A percentile compares a stretch with the other conserved stretches of the same genome.
These are phyloP conservation scores for Bolboschoenoplectus hybrid DNA, from an alignment of 202 grass and related monocot genomes.

Conservation along the genomic window DNA sequence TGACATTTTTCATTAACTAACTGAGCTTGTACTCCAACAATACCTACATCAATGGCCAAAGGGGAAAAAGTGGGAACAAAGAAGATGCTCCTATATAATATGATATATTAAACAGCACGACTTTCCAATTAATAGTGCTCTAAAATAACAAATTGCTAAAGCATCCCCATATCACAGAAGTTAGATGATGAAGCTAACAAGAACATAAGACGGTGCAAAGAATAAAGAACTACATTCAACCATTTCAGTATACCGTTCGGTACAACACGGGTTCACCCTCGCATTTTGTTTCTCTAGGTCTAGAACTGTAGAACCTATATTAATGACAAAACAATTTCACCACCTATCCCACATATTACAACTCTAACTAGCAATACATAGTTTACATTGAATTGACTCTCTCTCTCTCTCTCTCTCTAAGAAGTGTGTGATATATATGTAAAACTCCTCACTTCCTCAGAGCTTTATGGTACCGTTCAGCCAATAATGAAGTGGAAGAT, in stretches of 20 bases:
- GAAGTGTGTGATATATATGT: slow-evolving; percentile 1
- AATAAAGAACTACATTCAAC: slow-evolving; percentile 31
- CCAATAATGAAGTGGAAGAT: slow-evolving; percentile 39
- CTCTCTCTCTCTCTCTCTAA: background rate
- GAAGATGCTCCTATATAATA: background rate
- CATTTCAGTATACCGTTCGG: slow-evolving; percentile 15
- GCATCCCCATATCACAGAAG: background rate
- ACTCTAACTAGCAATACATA: slow-evolving; percentile 25
- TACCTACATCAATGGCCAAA: too few species aligned
- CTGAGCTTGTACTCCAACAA: too few species aligned
- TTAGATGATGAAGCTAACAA: background rate
- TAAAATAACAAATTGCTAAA: background rate
- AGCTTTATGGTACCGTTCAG: slow-evolving; percentile 7
- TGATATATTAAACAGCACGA: background rate
- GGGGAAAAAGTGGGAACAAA: too few species aligned
- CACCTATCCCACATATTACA: slow-evolving; percentile 33
- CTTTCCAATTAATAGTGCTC: background rate
- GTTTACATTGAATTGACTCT: slow-evolving; percentile 25
- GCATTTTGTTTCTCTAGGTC: slow-evolving; percentile 20
- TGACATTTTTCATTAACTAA: too few species aligned
- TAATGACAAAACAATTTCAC: slow-evolving; percentile 23
- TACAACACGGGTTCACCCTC: background rate
- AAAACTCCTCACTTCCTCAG: slow-evolving; percentile 29
- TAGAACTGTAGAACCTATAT: slow-evolving; percentile 23
- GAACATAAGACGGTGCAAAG: background rate